Conservation (phyloP, 2,329 filamentous ascomycete genomes). For the Lachnellula arida region DNA sequence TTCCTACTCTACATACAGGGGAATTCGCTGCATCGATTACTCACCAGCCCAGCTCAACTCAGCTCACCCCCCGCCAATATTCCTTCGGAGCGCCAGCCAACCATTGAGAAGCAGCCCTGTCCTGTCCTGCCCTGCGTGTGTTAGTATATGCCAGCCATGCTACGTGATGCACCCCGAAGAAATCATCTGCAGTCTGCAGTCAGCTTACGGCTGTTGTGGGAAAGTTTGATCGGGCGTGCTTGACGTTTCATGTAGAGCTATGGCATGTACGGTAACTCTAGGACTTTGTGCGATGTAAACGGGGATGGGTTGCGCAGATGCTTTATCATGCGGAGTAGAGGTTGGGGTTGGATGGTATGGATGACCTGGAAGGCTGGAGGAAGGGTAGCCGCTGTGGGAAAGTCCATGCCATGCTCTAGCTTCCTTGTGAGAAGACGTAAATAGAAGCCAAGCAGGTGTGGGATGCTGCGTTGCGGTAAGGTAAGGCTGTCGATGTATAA, state of each 20-base stretch:
- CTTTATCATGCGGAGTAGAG: not conserved
- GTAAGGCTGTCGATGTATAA: not conserved
- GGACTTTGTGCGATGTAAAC: not conserved
- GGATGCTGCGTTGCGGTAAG: not conserved
- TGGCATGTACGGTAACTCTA: not conserved
- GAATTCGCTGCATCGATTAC: not conserved
- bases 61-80: no score
- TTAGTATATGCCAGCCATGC: not conserved
- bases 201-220: not conserved
- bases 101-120: not conserved
- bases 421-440: not conserved
- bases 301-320: not conserved
- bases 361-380: not conserved
- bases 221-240: no score
- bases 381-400: no score
- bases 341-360: not conserved
- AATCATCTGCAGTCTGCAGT: not conserved
- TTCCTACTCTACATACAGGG: no score
- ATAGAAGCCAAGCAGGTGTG: not conserved
- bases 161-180: not conserved
- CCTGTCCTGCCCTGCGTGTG: not conserved
- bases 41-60: no score
- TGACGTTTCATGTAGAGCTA: not conserved
- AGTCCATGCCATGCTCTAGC: no score
- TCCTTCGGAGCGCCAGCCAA: not conserved